These are phyloP conservation scores for Raphanus sativus DNA, from an alignment of 345 rosid species.

Conservation along the genomic window DNA sequence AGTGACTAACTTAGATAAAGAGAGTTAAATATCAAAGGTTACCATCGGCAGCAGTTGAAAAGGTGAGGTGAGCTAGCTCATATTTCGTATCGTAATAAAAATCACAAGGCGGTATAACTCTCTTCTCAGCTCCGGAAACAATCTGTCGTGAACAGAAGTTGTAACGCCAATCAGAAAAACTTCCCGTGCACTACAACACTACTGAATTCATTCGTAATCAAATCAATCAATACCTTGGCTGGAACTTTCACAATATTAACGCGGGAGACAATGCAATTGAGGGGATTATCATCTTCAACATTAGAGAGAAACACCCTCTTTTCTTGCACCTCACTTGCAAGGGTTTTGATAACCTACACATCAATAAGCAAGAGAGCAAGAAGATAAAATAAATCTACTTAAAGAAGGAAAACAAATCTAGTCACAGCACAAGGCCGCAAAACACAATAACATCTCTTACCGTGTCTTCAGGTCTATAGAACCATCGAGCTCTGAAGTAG, in stretches of 20 bases:
- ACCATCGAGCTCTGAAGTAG: conserved; percentile 1
- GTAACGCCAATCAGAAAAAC: not conserved
- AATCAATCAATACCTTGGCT: conserved; percentile 33
- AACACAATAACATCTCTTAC: conserved; percentile 28
- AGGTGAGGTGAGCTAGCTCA: conserved; percentile 36
- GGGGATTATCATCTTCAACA: conserved; percentile 46
- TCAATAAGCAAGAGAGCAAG: not conserved
- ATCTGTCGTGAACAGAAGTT: conserved; percentile 1
- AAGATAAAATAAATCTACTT: not conserved
- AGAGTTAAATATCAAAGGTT: not conserved
- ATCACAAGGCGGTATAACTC: conserved; percentile 26
- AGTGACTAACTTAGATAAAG: not conserved
- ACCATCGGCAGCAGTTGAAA: conserved; percentile 23
- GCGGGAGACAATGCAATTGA: conserved; percentile 37
- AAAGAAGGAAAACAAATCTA: not conserved
- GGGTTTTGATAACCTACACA: conserved; percentile 37
- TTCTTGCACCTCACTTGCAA: conserved; percentile 13
- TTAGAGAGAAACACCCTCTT: conserved; percentile 47
- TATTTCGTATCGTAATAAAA: conserved; percentile 47
- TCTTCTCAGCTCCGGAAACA: conserved; percentile 26
- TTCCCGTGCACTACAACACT: not conserved
- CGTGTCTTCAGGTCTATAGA: conserved; percentile 44
- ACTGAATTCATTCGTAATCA: not conserved
- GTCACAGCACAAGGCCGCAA: not conserved
- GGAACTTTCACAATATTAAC: conserved; percentile 33